Evolutionary conservation across 148 eudicot genomes (phyloP).

Genomic region (Mesembryanthemum crystallinum): DNA sequence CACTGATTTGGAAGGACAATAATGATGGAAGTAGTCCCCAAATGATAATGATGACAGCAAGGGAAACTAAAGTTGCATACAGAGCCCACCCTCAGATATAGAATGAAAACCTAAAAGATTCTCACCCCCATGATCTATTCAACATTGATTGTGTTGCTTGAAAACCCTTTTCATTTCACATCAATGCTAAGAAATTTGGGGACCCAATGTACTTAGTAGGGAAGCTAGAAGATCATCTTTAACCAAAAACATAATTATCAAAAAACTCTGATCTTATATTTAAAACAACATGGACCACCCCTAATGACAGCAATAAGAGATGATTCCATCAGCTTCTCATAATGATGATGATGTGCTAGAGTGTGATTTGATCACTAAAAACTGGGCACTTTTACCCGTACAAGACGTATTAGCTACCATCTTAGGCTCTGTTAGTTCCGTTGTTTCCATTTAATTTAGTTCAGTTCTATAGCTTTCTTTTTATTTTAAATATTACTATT

Average conservation of each 20-base stretch:
- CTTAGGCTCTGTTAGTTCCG: neutral
- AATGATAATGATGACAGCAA: neutral
- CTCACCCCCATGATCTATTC: neutral
- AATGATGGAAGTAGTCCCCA: slow-evolving; percentile 6
- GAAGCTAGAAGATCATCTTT: too few species aligned
- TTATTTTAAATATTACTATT: too few species aligned
- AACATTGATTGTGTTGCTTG: neutral
- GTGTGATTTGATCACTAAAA: neutral
- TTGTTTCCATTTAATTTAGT: too few species aligned
- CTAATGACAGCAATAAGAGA: neutral
- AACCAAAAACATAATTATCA: too few species aligned
- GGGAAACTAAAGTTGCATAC: neutral
- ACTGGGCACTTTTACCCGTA: neutral
- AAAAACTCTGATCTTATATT: too few species aligned
- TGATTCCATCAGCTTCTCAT: neutral
- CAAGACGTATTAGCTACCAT: neutral
- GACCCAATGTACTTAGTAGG: too few species aligned
- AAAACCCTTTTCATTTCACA: slow-evolving; percentile 1
- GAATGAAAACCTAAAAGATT: slow-evolving; percentile 14
- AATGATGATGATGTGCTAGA: neutral
- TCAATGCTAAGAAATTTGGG: neutral
- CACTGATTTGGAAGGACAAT: slow-evolving; percentile 5
- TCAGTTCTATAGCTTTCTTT: too few species aligned
- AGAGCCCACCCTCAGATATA: neutral
- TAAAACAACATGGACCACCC: neutral